Conservation (phyloP, 306 rosid species). For the Sechiopsis laciniata region DNA sequence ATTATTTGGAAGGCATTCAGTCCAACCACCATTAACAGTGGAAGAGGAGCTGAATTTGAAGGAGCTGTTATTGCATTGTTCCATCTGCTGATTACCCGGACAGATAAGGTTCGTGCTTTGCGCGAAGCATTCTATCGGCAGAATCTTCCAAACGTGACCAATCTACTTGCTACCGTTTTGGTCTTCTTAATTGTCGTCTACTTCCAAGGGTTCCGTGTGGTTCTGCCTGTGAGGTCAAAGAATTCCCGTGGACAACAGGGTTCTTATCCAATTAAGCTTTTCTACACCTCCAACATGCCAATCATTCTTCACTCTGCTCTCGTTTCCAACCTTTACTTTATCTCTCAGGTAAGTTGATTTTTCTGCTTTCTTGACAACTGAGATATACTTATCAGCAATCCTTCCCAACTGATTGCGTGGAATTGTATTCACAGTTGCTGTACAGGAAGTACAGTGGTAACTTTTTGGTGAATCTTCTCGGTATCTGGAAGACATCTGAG, state of each 20-base stretch:
- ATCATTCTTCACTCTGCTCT: slow-evolving; percentile 57
- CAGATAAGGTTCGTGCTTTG: slow-evolving; percentile 49
- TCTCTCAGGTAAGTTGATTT: slow-evolving; percentile 36
- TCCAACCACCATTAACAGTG: slow-evolving; percentile 52
- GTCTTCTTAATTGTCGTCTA: slow-evolving; percentile 49
- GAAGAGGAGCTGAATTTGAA: slow-evolving; percentile 55
- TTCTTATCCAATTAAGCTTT: slow-evolving; percentile 50
- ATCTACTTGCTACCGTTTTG: slow-evolving; percentile 50
- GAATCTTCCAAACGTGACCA: slow-evolving; percentile 52
- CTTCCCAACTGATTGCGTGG: slow-evolving; percentile 3
- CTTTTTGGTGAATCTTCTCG: slow-evolving; percentile 26
- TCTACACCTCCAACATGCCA: slow-evolving; percentile 61
- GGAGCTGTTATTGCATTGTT: slow-evolving; percentile 53
- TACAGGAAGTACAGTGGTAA: slow-evolving; percentile 30
- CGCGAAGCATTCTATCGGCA: slow-evolving; percentile 53
- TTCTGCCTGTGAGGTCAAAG: slow-evolving; percentile 52
- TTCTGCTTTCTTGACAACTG: background rate
- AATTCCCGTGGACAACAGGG: slow-evolving; percentile 50
- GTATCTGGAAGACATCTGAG: slow-evolving; percentile 30
- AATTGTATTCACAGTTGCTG: slow-evolving; percentile 23
- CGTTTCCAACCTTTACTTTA: slow-evolving; percentile 44
- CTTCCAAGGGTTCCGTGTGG: slow-evolving; percentile 56
- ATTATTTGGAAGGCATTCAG: slow-evolving; percentile 59
- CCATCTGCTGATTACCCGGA: slow-evolving; percentile 43
- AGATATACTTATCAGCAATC: background rate